A percentile compares a stretch with the other conserved stretches of the same genome.
phyloP scores from a whole-genome alignment of 2,329 filamentous ascomycete species.

The Penicillium sp. region DNA sequence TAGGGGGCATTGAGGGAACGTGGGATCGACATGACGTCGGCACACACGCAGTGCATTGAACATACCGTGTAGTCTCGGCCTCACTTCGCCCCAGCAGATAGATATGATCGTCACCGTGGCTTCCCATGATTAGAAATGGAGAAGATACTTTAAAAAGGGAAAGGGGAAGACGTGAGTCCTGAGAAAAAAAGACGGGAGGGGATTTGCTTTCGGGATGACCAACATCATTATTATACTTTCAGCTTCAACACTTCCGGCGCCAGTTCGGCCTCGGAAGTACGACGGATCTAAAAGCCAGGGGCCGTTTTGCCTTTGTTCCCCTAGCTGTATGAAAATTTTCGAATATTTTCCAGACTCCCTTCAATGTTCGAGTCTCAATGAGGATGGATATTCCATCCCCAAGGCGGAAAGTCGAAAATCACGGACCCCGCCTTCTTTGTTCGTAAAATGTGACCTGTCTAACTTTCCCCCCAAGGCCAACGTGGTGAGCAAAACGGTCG shows the following conservation, averaged over 20 bases:
- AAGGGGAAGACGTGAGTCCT: not conserved
- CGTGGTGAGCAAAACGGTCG: not conserved
- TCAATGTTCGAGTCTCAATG: no score
- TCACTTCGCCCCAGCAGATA: constrained; percentile 23
- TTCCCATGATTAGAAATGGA: not conserved
- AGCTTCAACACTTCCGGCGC: not conserved
- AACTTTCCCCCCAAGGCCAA: not conserved
- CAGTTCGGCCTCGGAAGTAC: not conserved
- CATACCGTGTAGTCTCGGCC: constrained; percentile 23
- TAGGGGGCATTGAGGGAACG: not conserved
- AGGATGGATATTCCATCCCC: not conserved
- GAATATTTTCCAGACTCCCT: not conserved
- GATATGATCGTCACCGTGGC: constrained; percentile 1
- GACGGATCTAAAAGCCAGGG: no score
- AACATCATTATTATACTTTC: not conserved
- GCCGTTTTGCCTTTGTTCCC: not conserved
- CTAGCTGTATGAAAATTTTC: no score
- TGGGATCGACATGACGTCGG: not conserved
- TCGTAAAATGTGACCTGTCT: not conserved
- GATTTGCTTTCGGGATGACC: not conserved
- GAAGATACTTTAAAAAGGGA: not conserved
- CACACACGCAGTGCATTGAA: not conserved
- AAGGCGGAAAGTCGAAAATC: not conserved
- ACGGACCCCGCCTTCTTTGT: not conserved
- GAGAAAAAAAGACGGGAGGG: not conserved